Base-by-base conservation (phyloP, 768 basidiomycete species). In the Scleroderma citrinum region DNA sequence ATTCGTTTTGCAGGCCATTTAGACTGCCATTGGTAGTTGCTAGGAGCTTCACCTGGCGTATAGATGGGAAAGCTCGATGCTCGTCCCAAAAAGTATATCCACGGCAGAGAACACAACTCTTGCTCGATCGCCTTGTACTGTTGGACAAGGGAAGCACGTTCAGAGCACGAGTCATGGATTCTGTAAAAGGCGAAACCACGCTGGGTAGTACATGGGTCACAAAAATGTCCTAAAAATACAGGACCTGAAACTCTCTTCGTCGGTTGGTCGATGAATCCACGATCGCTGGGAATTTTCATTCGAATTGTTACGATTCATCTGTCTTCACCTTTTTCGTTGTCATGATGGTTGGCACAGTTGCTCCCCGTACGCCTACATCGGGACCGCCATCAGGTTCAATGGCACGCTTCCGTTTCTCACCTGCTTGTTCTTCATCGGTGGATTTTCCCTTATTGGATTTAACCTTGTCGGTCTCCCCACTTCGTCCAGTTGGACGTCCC, bases 341-440 rank as follows among this genome's bases (percentile, higher is more conserved):
- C 32, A 64, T 59, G 36, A 77, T 65, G 12, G 60, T 45, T 11
- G 87, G 87, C 3, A 81, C 82, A 29, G 68, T 72, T 7, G 69
- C 73, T 1, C 87, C 87, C 20, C 87, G 76, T 11, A 81, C 64
- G 10, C 87, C 87, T 23, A 75, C 72, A 56, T 83, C 78, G 3
- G 82, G 79, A 0, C 83, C 87, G 55, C 87, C 87, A 58, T 89
- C 87, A 2, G 86, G 87, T 59, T 89, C 87, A 0, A 86, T 72
- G 1, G 76, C 81, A 34, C 85, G 78, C 63, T 89, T 91, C 51
- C 87, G 72, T 71, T 91, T 91, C 55, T 85, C 85, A 24, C 85
- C 86, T 2, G 70, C 63, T 50, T 71, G 70, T 36, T 78, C 80
- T 7, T 70, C 76, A 4, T 62, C 70, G 3, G 58, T 52, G 17